phyloP scores from a whole-genome alignment of 257 asterid species.

The Agastache rugosa region DNA sequence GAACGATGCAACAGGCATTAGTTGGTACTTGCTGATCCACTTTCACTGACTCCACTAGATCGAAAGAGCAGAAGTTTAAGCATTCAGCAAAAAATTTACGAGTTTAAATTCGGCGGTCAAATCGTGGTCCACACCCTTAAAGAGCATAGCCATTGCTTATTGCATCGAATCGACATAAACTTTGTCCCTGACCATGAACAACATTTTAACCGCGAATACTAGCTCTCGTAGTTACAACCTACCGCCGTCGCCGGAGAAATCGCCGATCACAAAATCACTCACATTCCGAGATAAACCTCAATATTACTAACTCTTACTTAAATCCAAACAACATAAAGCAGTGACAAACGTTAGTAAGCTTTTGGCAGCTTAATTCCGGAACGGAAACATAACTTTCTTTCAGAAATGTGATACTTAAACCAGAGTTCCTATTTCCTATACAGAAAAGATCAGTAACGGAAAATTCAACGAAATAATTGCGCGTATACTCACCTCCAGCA shows the following conservation, averaged over 20 bases:
- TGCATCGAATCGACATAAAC: slow-evolving; percentile 10
- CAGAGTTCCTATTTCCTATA: slow-evolving; percentile 28
- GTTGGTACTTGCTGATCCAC: slow-evolving; percentile 31
- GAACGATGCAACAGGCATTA: slow-evolving; percentile 17
- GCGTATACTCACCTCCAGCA: slow-evolving; percentile 40
- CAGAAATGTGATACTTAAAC: slow-evolving; percentile 33
- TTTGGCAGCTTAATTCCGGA: slow-evolving; percentile 23
- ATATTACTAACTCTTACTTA: slow-evolving; percentile 21
- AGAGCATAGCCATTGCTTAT: slow-evolving; percentile 8
- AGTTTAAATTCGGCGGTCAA: slow-evolving; percentile 30
- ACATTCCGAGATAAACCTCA: slow-evolving; percentile 31
- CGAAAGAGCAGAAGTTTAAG: background rate
- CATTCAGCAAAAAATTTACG: background rate
- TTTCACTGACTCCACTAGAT: slow-evolving; percentile 16
- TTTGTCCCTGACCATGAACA: slow-evolving; percentile 23
- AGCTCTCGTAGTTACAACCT: background rate
- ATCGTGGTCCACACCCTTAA: slow-evolving; percentile 15
- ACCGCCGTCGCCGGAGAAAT: slow-evolving; percentile 1
- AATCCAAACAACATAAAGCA: slow-evolving; percentile 30
- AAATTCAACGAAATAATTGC: slow-evolving; percentile 6
- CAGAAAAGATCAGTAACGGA: slow-evolving; percentile 9
- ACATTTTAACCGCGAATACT: slow-evolving; percentile 13
- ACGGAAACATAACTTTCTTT: background rate
- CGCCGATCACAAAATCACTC: slow-evolving; percentile 33
- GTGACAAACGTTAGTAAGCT: slow-evolving; percentile 9